A percentile compares a stretch with the other conserved stretches of the same genome.
Conservation (phyloP, 169 alveolate species). For the Cyclospora cayetanensis region DNA sequence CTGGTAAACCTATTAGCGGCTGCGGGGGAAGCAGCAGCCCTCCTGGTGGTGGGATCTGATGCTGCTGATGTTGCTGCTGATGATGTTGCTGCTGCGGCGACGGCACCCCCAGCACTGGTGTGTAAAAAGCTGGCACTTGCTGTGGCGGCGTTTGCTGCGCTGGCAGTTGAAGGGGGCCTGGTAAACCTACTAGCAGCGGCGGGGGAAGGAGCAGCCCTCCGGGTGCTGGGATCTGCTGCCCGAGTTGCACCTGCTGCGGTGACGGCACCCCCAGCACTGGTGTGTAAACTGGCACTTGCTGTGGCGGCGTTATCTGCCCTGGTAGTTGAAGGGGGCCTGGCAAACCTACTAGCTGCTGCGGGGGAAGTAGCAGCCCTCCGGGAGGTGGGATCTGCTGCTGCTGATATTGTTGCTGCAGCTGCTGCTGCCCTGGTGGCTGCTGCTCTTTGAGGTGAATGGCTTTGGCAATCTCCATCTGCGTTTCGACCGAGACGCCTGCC, state of each 20-base stretch:
- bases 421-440: background rate
- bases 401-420: background rate
- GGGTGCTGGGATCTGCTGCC: too few species aligned
- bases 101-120: background rate
- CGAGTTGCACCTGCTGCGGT: background rate
- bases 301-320: background rate
- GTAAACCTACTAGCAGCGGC: too few species aligned
- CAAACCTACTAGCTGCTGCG: too few species aligned
- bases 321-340: too few species aligned
- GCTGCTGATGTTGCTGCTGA: constrained; percentile 3
- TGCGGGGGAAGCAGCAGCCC: too few species aligned
- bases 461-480: background rate
- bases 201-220: too few species aligned
- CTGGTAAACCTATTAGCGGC: too few species aligned
- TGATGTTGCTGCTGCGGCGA: background rate
- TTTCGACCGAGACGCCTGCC: background rate
- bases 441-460: background rate
- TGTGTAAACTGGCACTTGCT: background rate
- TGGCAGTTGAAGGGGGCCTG: too few species aligned
- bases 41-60: too few species aligned
- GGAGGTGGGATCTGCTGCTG: too few species aligned
- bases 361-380: too few species aligned
- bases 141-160: background rate
- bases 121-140: background rate
- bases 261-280: background rate